These are phyloP conservation scores for Vitis amurensis DNA, from an alignment of 164 flowering plant species.

Conservation along the genomic window DNA sequence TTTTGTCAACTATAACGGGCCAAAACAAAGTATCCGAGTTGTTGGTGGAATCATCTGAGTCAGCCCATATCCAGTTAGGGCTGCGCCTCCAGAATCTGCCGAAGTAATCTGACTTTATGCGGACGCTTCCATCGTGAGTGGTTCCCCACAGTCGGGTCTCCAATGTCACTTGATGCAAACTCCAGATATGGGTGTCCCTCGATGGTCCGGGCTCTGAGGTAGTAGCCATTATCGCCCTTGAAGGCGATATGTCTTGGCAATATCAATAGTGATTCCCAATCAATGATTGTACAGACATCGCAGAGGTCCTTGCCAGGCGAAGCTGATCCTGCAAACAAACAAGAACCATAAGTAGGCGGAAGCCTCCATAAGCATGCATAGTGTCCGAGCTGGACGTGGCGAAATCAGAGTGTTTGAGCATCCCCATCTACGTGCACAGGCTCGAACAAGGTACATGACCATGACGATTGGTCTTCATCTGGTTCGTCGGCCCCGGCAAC, in stretches of 20 bases:
- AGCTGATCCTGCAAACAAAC: not conserved
- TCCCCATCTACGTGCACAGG: not conserved
- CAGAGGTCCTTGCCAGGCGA: not conserved
- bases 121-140: too few relatives aligned
- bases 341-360: not conserved
- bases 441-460: constrained; percentile 7
- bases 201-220: not conserved
- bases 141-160: not conserved
- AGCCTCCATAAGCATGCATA: not conserved
- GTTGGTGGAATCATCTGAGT: too few relatives aligned
- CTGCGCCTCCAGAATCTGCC: too few relatives aligned
- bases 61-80: too few relatives aligned
- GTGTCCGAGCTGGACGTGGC: not conserved
- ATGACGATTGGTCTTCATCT: constrained; percentile 5
- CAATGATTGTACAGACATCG: not conserved
- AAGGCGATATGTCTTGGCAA: not conserved
- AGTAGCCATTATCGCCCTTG: constrained; percentile 2
- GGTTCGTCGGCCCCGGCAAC: constrained; percentile 7
- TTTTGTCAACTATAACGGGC: too few relatives aligned
- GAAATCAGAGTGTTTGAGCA: not conserved
- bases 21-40: too few relatives aligned
- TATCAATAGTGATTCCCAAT: constrained; percentile 12
- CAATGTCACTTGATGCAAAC: not conserved
- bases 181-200: not conserved
- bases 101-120: too few relatives aligned